Evolutionary conservation across 768 basidiomycete genomes (phyloP).

Genomic region (Termitomyces sp.): DNA sequence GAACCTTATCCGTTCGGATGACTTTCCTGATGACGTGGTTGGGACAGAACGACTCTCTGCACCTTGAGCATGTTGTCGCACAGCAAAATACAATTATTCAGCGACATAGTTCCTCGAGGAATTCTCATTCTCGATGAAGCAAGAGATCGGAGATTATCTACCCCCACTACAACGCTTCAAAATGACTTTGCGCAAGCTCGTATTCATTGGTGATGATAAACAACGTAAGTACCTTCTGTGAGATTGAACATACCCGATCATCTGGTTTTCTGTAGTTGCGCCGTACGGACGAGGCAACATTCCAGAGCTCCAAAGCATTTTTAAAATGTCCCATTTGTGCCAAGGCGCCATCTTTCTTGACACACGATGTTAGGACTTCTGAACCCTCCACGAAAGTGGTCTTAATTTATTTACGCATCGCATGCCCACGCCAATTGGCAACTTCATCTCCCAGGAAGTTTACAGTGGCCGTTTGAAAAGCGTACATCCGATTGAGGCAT

Average conservation of each 20-base stretch:
- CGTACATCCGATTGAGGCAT: conserved; percentile 28
- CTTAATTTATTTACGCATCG: conserved; percentile 27
- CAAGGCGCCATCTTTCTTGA: conserved; percentile 41
- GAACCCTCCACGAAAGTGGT: not conserved
- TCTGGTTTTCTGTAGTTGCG: conserved; percentile 39
- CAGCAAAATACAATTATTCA: conserved; percentile 17
- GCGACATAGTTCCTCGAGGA: conserved; percentile 27
- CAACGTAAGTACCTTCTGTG: conserved; percentile 31
- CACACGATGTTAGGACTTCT: conserved; percentile 49
- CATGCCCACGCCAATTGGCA: conserved; percentile 60
- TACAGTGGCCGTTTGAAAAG: conserved; percentile 52
- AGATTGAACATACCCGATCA: not conserved
- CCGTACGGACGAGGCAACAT: conserved; percentile 58
- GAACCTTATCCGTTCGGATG: conserved; percentile 45
- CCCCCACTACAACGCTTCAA: conserved; percentile 31
- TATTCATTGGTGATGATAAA: conserved; percentile 52
- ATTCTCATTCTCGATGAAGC: conserved; percentile 50
- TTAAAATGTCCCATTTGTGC: conserved; percentile 52
- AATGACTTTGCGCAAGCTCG: conserved; percentile 32
- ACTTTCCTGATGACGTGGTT: conserved; percentile 18
- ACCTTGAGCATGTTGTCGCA: conserved; percentile 63
- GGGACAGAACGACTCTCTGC: conserved; percentile 37
- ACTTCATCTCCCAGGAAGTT: conserved; percentile 54
- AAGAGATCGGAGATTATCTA: conserved; percentile 42
- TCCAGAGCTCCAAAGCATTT: conserved; percentile 48